phyloP scores from a whole-genome alignment of 345 rosid genomes.

The Trapa incisa region DNA sequence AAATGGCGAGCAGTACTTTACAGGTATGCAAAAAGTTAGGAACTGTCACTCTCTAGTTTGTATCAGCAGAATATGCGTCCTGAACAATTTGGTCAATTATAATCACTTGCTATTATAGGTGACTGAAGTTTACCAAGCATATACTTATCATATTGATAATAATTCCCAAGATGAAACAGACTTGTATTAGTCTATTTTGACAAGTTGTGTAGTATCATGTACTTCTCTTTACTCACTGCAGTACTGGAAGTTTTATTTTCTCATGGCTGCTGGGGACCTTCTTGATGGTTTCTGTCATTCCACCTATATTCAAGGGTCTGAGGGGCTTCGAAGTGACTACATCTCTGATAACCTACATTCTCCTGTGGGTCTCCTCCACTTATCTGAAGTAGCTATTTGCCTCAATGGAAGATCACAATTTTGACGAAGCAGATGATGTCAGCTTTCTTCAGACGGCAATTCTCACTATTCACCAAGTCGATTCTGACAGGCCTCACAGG shows the following conservation, averaged over 20 bases:
- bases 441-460: not conserved
- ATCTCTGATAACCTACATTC: conserved; percentile 60
- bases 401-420: conserved; percentile 1
- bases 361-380: conserved; percentile 76
- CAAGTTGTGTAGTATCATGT: conserved; percentile 1
- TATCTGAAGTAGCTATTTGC: conserved; percentile 41
- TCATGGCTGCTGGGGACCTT: conserved; percentile 90
- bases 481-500: not conserved
- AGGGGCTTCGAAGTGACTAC: conserved; percentile 81
- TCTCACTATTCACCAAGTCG: not conserved
- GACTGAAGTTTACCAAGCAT: not conserved
- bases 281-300: conserved; percentile 87
- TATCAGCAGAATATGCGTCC: not conserved
- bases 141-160: not conserved
- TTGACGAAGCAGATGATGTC: conserved; percentile 5
- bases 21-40: conserved; percentile 33
- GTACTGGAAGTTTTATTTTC: conserved; percentile 64
- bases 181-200: not conserved
- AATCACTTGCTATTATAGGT: not conserved
- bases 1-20: conserved; percentile 64
- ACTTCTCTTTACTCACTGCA: conserved; percentile 18
- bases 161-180: not conserved
- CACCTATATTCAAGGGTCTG: conserved; percentile 70
- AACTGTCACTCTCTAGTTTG: not conserved
- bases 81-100: not conserved